Base-by-base conservation (phyloP, 768 basidiomycete genomes). In the Phanerochaete carnosa region DNA sequence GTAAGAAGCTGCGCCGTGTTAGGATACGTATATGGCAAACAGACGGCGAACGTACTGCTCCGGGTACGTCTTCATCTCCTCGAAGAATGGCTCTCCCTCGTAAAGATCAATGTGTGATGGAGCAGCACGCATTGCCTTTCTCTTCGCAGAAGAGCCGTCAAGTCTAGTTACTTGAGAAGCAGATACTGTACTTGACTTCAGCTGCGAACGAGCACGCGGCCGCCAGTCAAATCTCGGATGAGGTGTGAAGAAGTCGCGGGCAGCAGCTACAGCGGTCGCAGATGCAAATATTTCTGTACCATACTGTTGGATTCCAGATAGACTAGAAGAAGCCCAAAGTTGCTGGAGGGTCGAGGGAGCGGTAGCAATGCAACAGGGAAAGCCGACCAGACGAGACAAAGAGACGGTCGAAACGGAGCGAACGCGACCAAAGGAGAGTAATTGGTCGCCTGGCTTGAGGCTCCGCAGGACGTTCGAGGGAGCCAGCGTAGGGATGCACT, bases 61-160 rank as follows among this genome's bases (percentile, higher is more conserved):
- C 46, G 80, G 73, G 60, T 92, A 92, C 5, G 71, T 73, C 58
- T 79, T 73, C 37, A 86, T 77, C 46, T 84, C 81, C 1, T 79
- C 76, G 64, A 81, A 77, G 60, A 78, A 80, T 15, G 73, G 75
- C 28, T 82, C 79, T 13, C 74, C 75, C 35, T 26, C 15, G 22
- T 37, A 25, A n/a, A 55, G 9, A 5, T 39, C 54, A 3, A 28
- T n/a, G n/a, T 55, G 54, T 5, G 54, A 37, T 8, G 35, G 54
- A 1, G 54, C n/a, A 8, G 43, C 54, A 26, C 54, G 33, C 23
- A 6, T 11, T 9, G 35, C 37, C 33, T 11, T 32, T 22, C 33
- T 22, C 23, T 43, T 55, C 3, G 22, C 2, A 6, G 23, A 15
- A 8, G 35, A 25, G 12, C 23, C 26, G 11, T 13, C 50, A 8